A percentile compares a stretch with the other conserved stretches of the same genome.
phyloP scores from a whole-genome alignment of 495 filamentous ascomycete genomes.

The Xylaria scruposa region DNA sequence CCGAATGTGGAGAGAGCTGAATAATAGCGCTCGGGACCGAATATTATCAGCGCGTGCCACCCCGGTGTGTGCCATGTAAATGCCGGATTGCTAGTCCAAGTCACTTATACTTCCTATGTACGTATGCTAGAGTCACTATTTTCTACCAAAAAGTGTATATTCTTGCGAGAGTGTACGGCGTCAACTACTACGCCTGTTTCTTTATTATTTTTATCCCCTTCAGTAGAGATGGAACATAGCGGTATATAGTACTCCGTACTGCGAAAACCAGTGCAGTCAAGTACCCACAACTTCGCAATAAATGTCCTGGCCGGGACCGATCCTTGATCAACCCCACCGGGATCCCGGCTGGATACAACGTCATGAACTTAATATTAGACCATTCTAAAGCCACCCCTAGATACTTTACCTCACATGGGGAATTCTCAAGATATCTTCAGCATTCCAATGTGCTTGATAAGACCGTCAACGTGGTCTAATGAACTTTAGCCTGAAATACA shows the following conservation, averaged over 20 bases:
- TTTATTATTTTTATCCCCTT: not conserved
- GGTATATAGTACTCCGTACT: too few species aligned
- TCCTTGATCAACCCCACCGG: slow-evolving; percentile 6
- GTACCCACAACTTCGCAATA: not conserved
- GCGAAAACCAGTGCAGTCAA: not conserved
- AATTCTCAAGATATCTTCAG: not conserved
- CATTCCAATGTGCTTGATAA: not conserved
- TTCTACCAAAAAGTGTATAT: too few species aligned
- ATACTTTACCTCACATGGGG: not conserved
- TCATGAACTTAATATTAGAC: not conserved
- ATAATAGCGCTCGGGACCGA: slow-evolving; percentile 14
- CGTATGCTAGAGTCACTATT: too few species aligned
- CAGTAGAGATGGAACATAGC: not conserved
- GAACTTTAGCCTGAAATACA: not conserved
- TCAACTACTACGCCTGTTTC: too few species aligned
- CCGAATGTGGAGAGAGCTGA: not conserved
- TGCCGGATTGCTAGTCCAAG: not conserved
- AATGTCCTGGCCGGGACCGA: slow-evolving; percentile 6
- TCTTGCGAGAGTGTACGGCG: too few species aligned
- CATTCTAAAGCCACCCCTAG: not conserved
- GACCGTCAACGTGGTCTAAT: not conserved
- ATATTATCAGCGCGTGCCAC: not conserved
- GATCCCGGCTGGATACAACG: not conserved
- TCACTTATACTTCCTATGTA: not conserved
- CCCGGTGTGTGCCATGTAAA: not conserved